These are phyloP conservation scores for Aspergillus tanneri DNA, from an alignment of 2,329 filamentous ascomycete species.

Conservation along the genomic window DNA sequence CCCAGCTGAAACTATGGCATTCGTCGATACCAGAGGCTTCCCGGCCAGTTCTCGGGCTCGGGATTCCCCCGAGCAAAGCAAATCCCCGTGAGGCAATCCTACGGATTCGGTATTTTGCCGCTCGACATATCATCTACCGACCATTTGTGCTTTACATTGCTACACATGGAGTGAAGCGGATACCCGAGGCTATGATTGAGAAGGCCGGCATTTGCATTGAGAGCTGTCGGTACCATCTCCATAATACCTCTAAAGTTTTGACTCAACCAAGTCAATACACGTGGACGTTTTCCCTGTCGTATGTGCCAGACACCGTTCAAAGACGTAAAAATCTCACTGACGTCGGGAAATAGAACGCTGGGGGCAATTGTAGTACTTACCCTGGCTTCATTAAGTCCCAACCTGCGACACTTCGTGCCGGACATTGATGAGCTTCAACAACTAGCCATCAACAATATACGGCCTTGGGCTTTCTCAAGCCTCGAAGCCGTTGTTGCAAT, in stretches of 20 bases:
- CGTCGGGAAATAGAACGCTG: background rate
- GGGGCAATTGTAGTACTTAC: background rate
- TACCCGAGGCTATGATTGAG: background rate
- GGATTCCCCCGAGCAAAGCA: background rate
- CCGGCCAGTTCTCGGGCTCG: background rate
- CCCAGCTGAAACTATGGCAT: conserved; percentile 1
- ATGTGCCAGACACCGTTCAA: too few species aligned
- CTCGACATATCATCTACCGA: background rate
- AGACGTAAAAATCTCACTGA: too few species aligned
- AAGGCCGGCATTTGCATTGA: conserved; percentile 1
- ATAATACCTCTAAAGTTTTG: background rate
- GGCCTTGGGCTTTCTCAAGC: conserved; percentile 1
- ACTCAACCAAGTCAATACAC: conserved; percentile 1
- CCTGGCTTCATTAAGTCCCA: background rate
- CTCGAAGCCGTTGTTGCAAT: background rate
- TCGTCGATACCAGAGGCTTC: conserved; percentile 1
- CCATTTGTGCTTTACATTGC: background rate
- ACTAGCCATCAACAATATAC: background rate
- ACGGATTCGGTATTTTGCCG: conserved; percentile 1
- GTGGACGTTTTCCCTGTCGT: conserved; percentile 1
- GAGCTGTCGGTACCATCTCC: conserved; percentile 1
- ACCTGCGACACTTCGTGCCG: background rate
- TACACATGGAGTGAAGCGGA: background rate
- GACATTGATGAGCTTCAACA: conserved; percentile 2
- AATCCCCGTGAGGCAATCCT: background rate